A percentile compares a stretch with the other conserved stretches of the same genome.
Conservation (phyloP, 139 green algal species). For the Chlorella sp. region DNA sequence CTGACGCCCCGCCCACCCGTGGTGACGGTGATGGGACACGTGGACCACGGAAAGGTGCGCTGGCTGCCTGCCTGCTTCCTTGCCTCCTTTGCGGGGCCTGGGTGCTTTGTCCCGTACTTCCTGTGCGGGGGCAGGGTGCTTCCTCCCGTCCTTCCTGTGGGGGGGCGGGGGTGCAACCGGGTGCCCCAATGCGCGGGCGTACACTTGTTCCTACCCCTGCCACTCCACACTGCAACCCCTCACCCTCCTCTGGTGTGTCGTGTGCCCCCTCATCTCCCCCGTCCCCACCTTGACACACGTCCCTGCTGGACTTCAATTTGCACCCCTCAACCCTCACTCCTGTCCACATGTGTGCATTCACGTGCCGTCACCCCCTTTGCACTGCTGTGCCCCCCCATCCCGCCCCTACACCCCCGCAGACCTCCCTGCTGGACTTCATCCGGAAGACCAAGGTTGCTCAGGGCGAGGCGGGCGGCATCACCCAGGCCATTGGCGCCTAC, state of each 20-base stretch:
- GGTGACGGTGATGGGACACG: constrained; percentile 99
- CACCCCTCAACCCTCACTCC: no score
- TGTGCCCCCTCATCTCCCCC: no score
- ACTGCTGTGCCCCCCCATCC: no score
- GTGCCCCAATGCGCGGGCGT: no score
- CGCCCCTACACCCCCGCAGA: constrained; percentile 61
- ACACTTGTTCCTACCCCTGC: not conserved
- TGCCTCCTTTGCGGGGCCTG: no score
- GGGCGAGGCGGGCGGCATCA: constrained; percentile 98
- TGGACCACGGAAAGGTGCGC: constrained; percentile 95
- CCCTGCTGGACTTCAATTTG: not conserved
- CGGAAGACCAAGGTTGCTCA: constrained; percentile 87
- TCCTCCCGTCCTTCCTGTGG: not conserved
- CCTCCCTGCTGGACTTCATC: constrained; percentile 91
- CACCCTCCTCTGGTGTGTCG: no score
- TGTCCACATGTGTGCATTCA: no score
- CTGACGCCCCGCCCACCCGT: constrained; percentile 85
- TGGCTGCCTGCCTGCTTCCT: not conserved
- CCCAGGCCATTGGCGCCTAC: constrained; percentile 95
- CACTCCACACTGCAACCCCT: not conserved
- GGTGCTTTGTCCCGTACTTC: no score
- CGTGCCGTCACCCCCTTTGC: no score
- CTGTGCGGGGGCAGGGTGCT: not conserved
- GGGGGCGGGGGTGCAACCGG: no score
- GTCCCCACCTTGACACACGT: no score